phyloP scores from a whole-genome alignment of 352 stramenopile species.

The Globisporangium cylindrosporum region DNA sequence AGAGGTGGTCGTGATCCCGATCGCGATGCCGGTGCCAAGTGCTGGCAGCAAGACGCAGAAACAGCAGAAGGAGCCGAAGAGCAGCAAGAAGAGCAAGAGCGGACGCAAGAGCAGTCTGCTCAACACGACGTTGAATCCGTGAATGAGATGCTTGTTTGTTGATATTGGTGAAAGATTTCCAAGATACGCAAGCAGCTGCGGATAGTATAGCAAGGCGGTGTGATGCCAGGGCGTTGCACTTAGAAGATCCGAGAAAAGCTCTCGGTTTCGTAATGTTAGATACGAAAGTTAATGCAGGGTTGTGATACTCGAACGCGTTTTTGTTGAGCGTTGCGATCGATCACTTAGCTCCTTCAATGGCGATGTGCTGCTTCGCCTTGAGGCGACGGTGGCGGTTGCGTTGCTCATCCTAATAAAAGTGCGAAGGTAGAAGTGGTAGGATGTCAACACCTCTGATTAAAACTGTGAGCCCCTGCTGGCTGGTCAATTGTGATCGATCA shows the following conservation, averaged over 20 bases:
- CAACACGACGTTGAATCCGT: conserved; percentile 17
- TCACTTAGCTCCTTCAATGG: conserved; percentile 8
- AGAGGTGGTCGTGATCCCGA: conserved; percentile 7
- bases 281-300: neutral
- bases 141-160: neutral
- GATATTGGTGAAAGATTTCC: neutral
- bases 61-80: conserved; percentile 10
- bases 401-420: conserved; percentile 25
- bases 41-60: neutral
- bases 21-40: neutral
- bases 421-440: too few relatives aligned
- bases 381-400: conserved; percentile 20
- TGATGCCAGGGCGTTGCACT: neutral
- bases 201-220: neutral
- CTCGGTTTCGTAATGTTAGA: neutral
- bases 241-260: neutral
- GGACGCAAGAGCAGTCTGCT: conserved; percentile 12
- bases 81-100: neutral
- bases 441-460: neutral
- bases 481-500: neutral
- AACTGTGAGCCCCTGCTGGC: neutral
- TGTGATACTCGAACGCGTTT: neutral
- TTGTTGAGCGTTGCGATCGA: neutral
- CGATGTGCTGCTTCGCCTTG: neutral
- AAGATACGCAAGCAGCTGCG: neutral